Evolutionary conservation across 805 yeast genomes (phyloP).

Genomic region (Scheffersomyces spartinae): DNA sequence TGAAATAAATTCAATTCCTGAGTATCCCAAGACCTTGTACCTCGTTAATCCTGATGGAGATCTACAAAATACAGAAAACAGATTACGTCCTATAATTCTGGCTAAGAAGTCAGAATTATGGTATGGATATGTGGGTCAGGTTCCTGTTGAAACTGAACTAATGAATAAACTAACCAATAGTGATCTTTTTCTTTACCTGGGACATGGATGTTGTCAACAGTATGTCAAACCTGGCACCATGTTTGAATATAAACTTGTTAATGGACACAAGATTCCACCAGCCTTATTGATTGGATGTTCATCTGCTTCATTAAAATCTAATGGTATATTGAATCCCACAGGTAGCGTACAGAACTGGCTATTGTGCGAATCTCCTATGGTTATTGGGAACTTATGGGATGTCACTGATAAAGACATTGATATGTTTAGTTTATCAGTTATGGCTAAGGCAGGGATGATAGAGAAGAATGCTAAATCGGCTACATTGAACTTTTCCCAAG

Average conservation of each 20-base stretch:
- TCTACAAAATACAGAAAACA: slow-evolving; percentile 50
- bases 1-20: too few relatives aligned
- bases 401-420: slow-evolving; percentile 96
- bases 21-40: slow-evolving; percentile 41
- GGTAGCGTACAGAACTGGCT: slow-evolving; percentile 74
- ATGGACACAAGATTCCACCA: slow-evolving; percentile 43
- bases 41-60: slow-evolving; percentile 80
- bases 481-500: slow-evolving; percentile 32
- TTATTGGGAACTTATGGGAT: slow-evolving; percentile 87
- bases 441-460: slow-evolving; percentile 51
- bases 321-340: slow-evolving; percentile 55
- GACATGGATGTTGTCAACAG: slow-evolving; percentile 97
- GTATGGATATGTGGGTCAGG: slow-evolving; percentile 39
- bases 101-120: slow-evolving; percentile 25
- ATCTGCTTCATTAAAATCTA: slow-evolving; percentile 54
- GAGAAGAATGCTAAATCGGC: background rate
- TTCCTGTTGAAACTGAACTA: slow-evolving; percentile 50
- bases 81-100: slow-evolving; percentile 19
- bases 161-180: slow-evolving; percentile 23
- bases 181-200: slow-evolving; percentile 63
- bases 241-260: slow-evolving; percentile 21
- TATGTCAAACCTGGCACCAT: slow-evolving; percentile 49
- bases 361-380: slow-evolving; percentile 71
- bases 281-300: slow-evolving; percentile 79
- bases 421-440: slow-evolving; percentile 49